These are phyloP conservation scores for Coleophoma cylindrospora DNA, from an alignment of 2,329 filamentous ascomycete species.

Conservation along the genomic window DNA sequence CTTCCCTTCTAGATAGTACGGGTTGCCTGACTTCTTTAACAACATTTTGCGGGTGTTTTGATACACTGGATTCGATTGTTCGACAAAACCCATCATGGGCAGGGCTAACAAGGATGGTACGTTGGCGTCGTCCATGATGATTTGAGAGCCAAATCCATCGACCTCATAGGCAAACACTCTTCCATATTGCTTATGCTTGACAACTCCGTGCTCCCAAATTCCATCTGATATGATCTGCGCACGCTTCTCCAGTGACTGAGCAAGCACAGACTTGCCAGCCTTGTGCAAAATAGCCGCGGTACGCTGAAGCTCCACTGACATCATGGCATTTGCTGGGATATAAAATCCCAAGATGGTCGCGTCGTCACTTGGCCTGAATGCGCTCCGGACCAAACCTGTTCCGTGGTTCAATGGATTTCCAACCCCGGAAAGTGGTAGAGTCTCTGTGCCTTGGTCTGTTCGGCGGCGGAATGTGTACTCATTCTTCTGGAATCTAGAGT, in stretches of 20 bases:
- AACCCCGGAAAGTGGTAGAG: slow-evolving; percentile 71
- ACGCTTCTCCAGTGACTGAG: slow-evolving; percentile 52
- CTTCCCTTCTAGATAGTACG: slow-evolving; percentile 76
- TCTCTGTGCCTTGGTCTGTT: slow-evolving; percentile 84
- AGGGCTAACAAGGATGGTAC: slow-evolving; percentile 76
- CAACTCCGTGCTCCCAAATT: slow-evolving; percentile 79
- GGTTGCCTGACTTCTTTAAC: slow-evolving; percentile 49
- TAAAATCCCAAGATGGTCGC: slow-evolving; percentile 92
- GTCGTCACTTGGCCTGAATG: slow-evolving; percentile 93
- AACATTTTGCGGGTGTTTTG: slow-evolving; percentile 79
- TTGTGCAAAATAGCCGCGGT: slow-evolving; percentile 64
- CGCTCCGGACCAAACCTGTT: slow-evolving; percentile 82
- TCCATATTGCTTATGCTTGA: slow-evolving; percentile 69
- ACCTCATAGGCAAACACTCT: slow-evolving; percentile 84
- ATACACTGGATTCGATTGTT: slow-evolving; percentile 63
- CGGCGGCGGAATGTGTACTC: slow-evolving; percentile 81
- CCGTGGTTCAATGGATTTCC: slow-evolving; percentile 87
- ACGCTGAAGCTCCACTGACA: slow-evolving; percentile 80
- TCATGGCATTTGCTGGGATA: slow-evolving; percentile 94
- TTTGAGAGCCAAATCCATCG: slow-evolving; percentile 76
- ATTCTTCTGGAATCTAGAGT: slow-evolving; percentile 62
- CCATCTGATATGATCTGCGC: slow-evolving; percentile 65
- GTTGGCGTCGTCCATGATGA: slow-evolving; percentile 89
- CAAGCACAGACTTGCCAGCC: slow-evolving; percentile 45
- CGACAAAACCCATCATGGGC: slow-evolving; percentile 72